Base-by-base conservation (phyloP, 345 rosid genomes). In the Clausena lansium region DNA sequence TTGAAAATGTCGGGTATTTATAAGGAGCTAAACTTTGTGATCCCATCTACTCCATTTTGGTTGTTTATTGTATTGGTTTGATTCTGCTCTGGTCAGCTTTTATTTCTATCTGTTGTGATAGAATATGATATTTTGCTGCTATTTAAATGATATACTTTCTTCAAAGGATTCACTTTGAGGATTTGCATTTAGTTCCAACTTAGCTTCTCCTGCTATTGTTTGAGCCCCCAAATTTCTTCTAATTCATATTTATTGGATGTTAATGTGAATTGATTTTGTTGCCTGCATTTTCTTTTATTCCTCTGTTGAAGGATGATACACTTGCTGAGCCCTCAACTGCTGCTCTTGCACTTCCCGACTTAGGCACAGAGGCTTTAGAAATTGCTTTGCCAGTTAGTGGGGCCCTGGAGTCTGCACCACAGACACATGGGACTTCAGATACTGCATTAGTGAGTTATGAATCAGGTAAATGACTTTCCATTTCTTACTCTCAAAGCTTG, bases 381-480 rank as follows among this genome's bases (percentile, higher is more conserved):
- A 32, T 67, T 73, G 70, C 68, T 39, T 50, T 38, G 38, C 68
- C 15, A n/a, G 32, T 30, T 27, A 47, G 15, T 32, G 74, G 58
- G 59, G 71, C 5, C 33, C 22, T 22, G 47, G 30, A 47, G 65
- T 6, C 67, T 24, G 41, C 76, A 71, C 59, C 64, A 15, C 77
- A 54, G 59, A 22, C 70, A 15, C 25, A 68, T 22, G 68, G 8
- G 36, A 33, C 38, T 59, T 74, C 17, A 27, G 58, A 55, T 22
- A 20, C 62, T 45, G 15, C 45, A 65, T 45, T 52, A 58, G 47
- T 2, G 52, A 54, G 72, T 72, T 27, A 32, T 20, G 57, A 61
- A 78, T 32, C 78, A 14, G 82, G 82, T 85, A 80, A 72, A 41
- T 15, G 11, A 0, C 47, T 65, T 78, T 41, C 36, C 52, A 60